Conservation (phyloP, 129 eudicot genomes). For the Helichrysum umbraculigerum region DNA sequence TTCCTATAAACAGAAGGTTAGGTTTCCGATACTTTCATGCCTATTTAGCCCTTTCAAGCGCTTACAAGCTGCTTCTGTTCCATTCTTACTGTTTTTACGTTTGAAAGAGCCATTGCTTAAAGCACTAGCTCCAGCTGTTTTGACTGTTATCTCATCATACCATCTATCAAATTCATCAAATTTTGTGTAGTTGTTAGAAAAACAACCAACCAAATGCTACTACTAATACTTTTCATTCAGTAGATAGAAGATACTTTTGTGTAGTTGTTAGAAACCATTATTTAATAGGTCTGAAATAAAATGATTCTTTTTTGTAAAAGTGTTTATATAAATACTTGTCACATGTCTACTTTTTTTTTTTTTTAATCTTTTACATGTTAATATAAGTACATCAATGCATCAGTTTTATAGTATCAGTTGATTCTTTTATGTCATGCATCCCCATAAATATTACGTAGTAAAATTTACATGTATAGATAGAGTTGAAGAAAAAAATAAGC, state of each 20-base stretch:
- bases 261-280: too few relatives aligned
- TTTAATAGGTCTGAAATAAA: too few relatives aligned
- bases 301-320: too few relatives aligned
- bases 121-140: slow-evolving; percentile 37
- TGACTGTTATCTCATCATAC: slow-evolving; percentile 42
- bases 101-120: slow-evolving; percentile 43
- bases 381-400: slow-evolving; percentile 36
- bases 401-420: slow-evolving; percentile 22
- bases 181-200: too few relatives aligned
- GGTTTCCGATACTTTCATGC: slow-evolving; percentile 20
- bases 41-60: slow-evolving; percentile 42
- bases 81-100: slow-evolving; percentile 35
- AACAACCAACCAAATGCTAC: too few relatives aligned
- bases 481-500: slow-evolving; percentile 35
- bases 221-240: too few relatives aligned
- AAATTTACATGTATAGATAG: slow-evolving; percentile 14
- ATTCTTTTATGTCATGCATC: slow-evolving; percentile 37
- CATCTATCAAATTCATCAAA: too few relatives aligned
- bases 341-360: slow-evolving; percentile 23
- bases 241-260: too few relatives aligned
- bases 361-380: slow-evolving; percentile 14
- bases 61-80: too few relatives aligned
- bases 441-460: slow-evolving; percentile 27
- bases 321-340: slow-evolving; percentile 1
- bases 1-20: not conserved